Evolutionary conservation across 768 basidiomycete genomes (phyloP).

Genomic region (Xerocomellus amylosporus): DNA sequence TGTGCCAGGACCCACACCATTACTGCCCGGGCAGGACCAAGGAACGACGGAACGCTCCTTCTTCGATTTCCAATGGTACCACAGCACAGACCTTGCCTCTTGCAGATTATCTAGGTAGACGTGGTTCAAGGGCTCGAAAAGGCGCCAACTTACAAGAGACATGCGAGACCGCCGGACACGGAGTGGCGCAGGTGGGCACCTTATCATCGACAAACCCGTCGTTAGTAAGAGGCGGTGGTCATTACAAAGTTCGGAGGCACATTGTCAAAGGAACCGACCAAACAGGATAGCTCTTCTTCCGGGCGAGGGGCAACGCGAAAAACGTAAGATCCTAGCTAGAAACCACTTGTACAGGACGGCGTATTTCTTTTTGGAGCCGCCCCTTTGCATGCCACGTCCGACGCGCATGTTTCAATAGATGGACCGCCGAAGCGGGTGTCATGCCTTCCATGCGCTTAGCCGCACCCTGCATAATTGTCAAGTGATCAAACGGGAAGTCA

Average conservation of each 20-base stretch:
- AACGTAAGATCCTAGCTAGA: not conserved
- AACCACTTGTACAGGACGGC: not conserved
- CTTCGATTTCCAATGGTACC: not conserved
- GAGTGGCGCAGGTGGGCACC: not conserved
- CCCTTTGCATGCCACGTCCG: conserved; percentile 28
- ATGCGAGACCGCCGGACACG: not conserved
- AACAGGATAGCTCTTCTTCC: not conserved
- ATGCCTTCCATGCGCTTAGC: conserved; percentile 93
- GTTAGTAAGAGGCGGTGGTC: not conserved
- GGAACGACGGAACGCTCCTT: not conserved
- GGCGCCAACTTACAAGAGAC: not conserved
- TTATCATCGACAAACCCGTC: not conserved
- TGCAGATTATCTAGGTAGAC: not conserved
- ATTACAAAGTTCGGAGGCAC: not conserved
- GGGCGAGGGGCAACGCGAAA: not conserved
- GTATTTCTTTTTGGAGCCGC: not conserved
- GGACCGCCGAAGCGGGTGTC: conserved; percentile 75
- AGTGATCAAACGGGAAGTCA: not conserved
- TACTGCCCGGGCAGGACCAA: not conserved
- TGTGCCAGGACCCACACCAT: not conserved
- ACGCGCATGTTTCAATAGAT: conserved; percentile 62
- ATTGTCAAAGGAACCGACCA: not conserved
- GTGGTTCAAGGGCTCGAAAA: not conserved
- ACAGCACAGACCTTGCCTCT: not conserved
- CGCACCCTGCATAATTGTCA: conserved; percentile 57